A percentile compares a stretch with the other conserved stretches of the same genome.
Conservation (phyloP, 768 basidiomycete species). For the Naganishia friedmannii region DNA sequence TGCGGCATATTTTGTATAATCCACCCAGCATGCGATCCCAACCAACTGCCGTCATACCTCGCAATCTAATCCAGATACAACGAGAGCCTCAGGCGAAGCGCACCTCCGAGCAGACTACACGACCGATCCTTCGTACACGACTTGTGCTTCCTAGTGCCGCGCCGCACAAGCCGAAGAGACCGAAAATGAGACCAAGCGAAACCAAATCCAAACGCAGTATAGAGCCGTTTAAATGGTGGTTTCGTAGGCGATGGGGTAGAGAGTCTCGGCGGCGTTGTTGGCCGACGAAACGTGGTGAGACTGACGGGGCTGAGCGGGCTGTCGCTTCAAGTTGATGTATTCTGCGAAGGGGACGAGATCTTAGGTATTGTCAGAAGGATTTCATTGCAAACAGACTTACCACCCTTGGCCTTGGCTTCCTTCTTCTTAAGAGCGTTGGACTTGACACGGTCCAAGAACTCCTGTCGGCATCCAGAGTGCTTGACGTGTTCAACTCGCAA, state of each 20-base stretch:
- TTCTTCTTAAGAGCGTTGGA: constrained; percentile 76
- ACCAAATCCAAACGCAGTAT: constrained; percentile 19
- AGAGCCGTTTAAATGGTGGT: constrained; percentile 73
- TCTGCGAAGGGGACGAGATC: constrained; percentile 55
- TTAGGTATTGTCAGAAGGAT: not conserved
- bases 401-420: constrained; percentile 85
- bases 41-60: constrained; percentile 8
- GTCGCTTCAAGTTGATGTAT: constrained; percentile 77
- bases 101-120: constrained; percentile 16
- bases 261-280: constrained; percentile 84
- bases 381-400: constrained; percentile 56
- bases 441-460: constrained; percentile 95
- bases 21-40: not conserved
- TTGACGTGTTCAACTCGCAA: constrained; percentile 89
- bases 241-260: constrained; percentile 90
- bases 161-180: constrained; percentile 10
- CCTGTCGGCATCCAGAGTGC: constrained; percentile 96
- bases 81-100: not conserved
- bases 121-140: constrained; percentile 18
- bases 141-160: constrained; percentile 20
- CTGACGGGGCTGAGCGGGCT: constrained; percentile 76
- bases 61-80: constrained; percentile 20
- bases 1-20: constrained; percentile 26
- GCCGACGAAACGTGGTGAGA: constrained; percentile 68
- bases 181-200: not conserved